Percentiles rank a stretch among this genome's conserved stretches.
Evolutionary conservation across 139 green algal genomes (phyloP).

Genomic region (Chlamydomonas sp.): DNA sequence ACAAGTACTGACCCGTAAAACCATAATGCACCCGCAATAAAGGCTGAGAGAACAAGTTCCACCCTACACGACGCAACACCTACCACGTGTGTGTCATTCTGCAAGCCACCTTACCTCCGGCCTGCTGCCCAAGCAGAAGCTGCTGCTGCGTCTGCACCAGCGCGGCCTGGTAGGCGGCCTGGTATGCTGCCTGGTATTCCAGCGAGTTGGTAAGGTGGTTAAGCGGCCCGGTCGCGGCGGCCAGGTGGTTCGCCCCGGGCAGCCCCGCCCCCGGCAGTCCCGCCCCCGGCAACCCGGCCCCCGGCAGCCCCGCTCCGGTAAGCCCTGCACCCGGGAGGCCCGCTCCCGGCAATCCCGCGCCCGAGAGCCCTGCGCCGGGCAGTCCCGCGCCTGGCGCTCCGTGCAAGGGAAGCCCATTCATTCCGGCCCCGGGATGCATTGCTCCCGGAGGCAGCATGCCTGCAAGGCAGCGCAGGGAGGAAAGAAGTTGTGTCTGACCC

Average conservation of each 20-base stretch:
- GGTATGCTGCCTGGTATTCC: constrained; percentile 91
- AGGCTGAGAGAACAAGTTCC: too few relatives aligned
- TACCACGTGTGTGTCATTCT: too few relatives aligned
- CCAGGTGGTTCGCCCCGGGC: constrained; percentile 1
- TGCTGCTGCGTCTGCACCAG: constrained; percentile 82
- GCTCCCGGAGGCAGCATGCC: constrained; percentile 11
- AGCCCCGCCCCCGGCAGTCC: neutral
- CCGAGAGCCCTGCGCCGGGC: too few relatives aligned
- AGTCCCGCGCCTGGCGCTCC: too few relatives aligned
- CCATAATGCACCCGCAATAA: too few relatives aligned
- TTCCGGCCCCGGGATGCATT: neutral
- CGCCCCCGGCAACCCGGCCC: too few relatives aligned
- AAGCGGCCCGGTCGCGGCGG: constrained; percentile 7
- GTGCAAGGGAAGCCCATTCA: too few relatives aligned
- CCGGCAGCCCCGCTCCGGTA: too few relatives aligned
- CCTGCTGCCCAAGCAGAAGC: constrained; percentile 44
- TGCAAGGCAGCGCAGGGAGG: neutral
- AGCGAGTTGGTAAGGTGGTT: constrained; percentile 46
- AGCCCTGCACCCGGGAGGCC: too few relatives aligned
- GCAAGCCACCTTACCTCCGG: neutral
- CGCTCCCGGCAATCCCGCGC: too few relatives aligned
- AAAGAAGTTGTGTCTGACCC: neutral
- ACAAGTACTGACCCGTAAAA: too few relatives aligned
- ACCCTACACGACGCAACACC: too few relatives aligned
- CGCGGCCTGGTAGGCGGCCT: constrained; percentile 88